Evolutionary conservation across 352 stramenopile species (phyloP).

Genomic region (Globisporangium mamillatum): DNA sequence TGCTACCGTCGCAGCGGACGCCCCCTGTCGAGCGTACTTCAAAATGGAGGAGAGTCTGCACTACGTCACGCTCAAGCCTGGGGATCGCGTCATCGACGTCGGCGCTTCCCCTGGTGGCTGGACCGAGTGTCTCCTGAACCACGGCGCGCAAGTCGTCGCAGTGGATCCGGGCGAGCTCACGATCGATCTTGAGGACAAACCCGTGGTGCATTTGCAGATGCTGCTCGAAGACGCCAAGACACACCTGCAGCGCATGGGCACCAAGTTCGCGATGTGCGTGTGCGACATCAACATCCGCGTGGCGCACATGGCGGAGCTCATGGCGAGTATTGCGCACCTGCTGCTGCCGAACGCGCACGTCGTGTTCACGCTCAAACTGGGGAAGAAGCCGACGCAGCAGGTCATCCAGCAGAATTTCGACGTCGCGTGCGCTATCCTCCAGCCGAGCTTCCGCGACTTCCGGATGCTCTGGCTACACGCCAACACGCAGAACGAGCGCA

Average conservation of each 20-base stretch:
- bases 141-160: constrained; percentile 44
- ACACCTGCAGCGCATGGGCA: constrained; percentile 24
- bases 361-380: constrained; percentile 41
- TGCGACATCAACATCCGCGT: constrained; percentile 47
- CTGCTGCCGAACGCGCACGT: constrained; percentile 22
- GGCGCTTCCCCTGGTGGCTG: constrained; percentile 52
- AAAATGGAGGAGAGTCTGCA: constrained; percentile 48
- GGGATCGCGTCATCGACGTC: constrained; percentile 42
- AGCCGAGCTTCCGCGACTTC: constrained; percentile 20
- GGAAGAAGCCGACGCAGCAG: constrained; percentile 27
- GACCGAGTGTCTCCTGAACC: constrained; percentile 44
- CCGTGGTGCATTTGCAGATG: constrained; percentile 40
- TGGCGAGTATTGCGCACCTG: constrained; percentile 21
- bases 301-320: constrained; percentile 28
- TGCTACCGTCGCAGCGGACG: constrained; percentile 21
- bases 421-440: constrained; percentile 12
- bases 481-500: constrained; percentile 48
- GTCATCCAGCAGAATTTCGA: constrained; percentile 22
- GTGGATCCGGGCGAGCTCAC: constrained; percentile 51
- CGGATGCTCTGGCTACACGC: constrained; percentile 33
- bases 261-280: constrained; percentile 38
- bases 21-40: constrained; percentile 52
- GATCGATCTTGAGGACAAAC: constrained; percentile 23
- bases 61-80: constrained; percentile 19
- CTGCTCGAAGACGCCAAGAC: constrained; percentile 37